phyloP scores from a whole-genome alignment of 805 yeast genomes.

The Candida insectorum region DNA sequence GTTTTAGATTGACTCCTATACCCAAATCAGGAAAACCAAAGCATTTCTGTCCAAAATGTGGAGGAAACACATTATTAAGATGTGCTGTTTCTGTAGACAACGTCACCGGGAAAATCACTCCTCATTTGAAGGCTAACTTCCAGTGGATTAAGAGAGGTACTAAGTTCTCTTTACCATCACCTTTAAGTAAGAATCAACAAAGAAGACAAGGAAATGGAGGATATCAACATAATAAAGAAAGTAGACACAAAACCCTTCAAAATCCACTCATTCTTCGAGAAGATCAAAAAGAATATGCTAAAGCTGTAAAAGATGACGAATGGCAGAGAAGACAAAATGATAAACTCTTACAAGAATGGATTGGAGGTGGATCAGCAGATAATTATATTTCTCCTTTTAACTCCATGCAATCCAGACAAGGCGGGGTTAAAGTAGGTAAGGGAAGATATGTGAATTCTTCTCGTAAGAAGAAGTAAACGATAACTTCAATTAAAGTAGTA shows the following conservation, averaged over 20 bases:
- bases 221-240: slow-evolving; percentile 66
- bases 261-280: slow-evolving; percentile 67
- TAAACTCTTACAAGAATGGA: slow-evolving; percentile 80
- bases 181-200: slow-evolving; percentile 71
- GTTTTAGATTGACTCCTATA: slow-evolving; percentile 78
- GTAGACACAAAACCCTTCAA: slow-evolving; percentile 46
- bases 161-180: slow-evolving; percentile 78
- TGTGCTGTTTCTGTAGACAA: slow-evolving; percentile 86
- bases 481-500: not conserved
- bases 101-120: slow-evolving; percentile 74
- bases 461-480: slow-evolving; percentile 18
- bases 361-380: slow-evolving; percentile 92
- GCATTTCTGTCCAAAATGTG: slow-evolving; percentile 94
- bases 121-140: slow-evolving; percentile 86
- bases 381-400: slow-evolving; percentile 84
- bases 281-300: slow-evolving; percentile 91
- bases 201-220: slow-evolving; percentile 78
- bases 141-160: slow-evolving; percentile 93
- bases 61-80: slow-evolving; percentile 85
- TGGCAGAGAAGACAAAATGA: slow-evolving; percentile 88
- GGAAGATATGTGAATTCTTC: slow-evolving; percentile 77
- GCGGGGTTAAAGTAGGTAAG: slow-evolving; percentile 77
- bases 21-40: slow-evolving; percentile 72
- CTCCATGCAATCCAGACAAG: slow-evolving; percentile 40
- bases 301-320: slow-evolving; percentile 81